Evolutionary conservation across 108 stramenopile genomes (phyloP).

Genomic region (Nitzschia palea): DNA sequence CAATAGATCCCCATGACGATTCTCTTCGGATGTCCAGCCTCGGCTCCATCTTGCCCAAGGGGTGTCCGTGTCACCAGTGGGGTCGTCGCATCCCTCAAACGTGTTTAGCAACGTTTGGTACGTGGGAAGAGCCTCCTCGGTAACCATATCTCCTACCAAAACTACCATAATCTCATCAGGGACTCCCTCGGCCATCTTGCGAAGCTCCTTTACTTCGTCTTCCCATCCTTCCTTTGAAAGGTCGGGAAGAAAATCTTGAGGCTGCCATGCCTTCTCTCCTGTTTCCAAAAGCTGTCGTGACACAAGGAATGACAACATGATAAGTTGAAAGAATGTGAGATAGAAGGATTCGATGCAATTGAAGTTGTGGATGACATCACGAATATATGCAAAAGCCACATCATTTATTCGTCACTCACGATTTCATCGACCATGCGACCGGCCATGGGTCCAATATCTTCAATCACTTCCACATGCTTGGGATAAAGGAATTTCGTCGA

Average conservation of each 20-base stretch:
- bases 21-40: conserved; percentile 94
- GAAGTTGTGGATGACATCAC: background rate
- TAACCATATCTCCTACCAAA: conserved; percentile 91
- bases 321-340: conserved; percentile 8
- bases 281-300: conserved; percentile 78
- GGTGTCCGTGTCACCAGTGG: conserved; percentile 80
- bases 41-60: conserved; percentile 89
- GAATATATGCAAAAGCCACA: background rate
- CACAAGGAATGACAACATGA: background rate
- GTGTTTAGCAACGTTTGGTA: conserved; percentile 93
- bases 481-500: conserved; percentile 80
- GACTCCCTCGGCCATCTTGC: conserved; percentile 63
- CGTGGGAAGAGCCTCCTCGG: conserved; percentile 91
- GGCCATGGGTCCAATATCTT: conserved; percentile 80
- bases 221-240: conserved; percentile 69
- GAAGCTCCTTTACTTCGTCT: conserved; percentile 70
- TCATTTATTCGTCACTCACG: too few relatives aligned
- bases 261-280: conserved; percentile 88
- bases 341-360: background rate
- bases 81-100: conserved; percentile 93
- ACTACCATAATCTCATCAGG: conserved; percentile 87
- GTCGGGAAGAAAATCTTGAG: conserved; percentile 91
- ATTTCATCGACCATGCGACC: conserved; percentile 81
- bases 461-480: conserved; percentile 91
- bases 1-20: conserved; percentile 90